Evolutionary conservation across 2,329 filamentous ascomycete genomes (phyloP).

Genomic region (Aspergillus pseudoviridinutans): DNA sequence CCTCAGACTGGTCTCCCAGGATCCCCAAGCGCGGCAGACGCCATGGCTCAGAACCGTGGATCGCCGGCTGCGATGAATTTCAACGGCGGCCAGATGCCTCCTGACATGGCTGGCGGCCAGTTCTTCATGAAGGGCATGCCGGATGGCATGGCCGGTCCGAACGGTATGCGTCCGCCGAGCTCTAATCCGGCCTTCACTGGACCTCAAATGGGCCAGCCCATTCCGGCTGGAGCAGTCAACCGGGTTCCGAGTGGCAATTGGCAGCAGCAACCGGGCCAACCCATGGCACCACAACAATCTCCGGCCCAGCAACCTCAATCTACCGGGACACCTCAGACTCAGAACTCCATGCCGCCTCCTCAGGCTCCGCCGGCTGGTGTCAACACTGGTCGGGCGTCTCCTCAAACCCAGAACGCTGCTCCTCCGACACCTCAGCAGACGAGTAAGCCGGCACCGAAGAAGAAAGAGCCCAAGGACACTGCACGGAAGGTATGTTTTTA

Average conservation of each 20-base stretch:
- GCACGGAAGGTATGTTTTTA: constrained; percentile 44
- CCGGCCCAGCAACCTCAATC: constrained; percentile 42
- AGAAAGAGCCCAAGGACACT: constrained; percentile 54
- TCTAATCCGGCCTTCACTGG: constrained; percentile 49
- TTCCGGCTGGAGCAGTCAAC: constrained; percentile 33
- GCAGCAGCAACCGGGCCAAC: constrained; percentile 40
- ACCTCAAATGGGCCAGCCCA: constrained; percentile 43
- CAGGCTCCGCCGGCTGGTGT: constrained; percentile 41
- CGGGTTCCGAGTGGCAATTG: constrained; percentile 41
- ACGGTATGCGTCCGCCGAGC: constrained; percentile 57
- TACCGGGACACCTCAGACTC: constrained; percentile 56
- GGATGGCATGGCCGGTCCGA: constrained; percentile 40
- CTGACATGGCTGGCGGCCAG: constrained; percentile 38
- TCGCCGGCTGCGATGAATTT: constrained; percentile 60
- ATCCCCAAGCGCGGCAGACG: constrained; percentile 55
- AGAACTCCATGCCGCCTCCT: constrained; percentile 50
- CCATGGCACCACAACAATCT: constrained; percentile 47
- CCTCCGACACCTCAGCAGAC: constrained; percentile 60
- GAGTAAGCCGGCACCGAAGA: constrained; percentile 58
- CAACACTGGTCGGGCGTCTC: constrained; percentile 42
- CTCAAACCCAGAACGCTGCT: constrained; percentile 43
- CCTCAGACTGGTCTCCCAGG: constrained; percentile 52
- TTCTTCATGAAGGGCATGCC: constrained; percentile 46
- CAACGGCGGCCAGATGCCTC: constrained; percentile 48
- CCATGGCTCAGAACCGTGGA: constrained; percentile 53